phyloP scores from a whole-genome alignment of 495 filamentous ascomycete species.

The Penicillium coprophilum region DNA sequence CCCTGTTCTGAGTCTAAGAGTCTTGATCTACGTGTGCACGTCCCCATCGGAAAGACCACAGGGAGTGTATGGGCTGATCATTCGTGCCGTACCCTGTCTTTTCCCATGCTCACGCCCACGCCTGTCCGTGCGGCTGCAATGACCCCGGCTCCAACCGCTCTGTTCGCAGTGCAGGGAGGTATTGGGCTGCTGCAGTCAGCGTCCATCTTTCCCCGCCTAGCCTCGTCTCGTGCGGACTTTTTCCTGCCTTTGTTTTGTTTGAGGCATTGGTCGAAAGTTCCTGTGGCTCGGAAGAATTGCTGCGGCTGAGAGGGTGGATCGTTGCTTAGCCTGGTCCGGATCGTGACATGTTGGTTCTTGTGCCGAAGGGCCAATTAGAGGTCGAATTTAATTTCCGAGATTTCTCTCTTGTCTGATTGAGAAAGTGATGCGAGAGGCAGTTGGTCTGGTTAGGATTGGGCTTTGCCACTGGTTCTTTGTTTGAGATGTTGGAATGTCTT shows the following conservation, averaged over 20 bases:
- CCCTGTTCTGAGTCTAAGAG: background rate
- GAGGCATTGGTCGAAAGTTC: background rate
- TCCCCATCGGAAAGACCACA: conserved; percentile 1
- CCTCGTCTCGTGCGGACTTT: background rate
- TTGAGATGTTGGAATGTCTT: conserved; percentile 3
- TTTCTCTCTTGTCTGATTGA: conserved; percentile 22
- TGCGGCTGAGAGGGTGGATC: conserved; percentile 15
- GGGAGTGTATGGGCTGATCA: conserved; percentile 9
- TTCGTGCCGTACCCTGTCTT: background rate
- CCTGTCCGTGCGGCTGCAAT: conserved; percentile 6
- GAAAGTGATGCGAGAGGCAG: conserved; percentile 21
- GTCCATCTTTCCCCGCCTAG: background rate
- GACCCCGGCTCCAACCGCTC: conserved; percentile 6
- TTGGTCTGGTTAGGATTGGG: conserved; percentile 10
- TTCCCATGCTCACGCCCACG: background rate
- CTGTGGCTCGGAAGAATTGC: conserved; percentile 16
- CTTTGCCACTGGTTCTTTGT: background rate
- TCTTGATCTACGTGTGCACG: background rate
- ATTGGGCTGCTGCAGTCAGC: background rate
- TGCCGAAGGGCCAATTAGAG: conserved; percentile 38
- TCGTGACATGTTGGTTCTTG: conserved; percentile 41
- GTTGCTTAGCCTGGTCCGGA: conserved; percentile 53
- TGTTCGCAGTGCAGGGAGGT: conserved; percentile 4
- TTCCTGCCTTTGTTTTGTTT: background rate
- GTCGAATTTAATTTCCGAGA: conserved; percentile 3